phyloP scores from a whole-genome alignment of 257 asterid species.

The Cynanchum wilfordii region DNA sequence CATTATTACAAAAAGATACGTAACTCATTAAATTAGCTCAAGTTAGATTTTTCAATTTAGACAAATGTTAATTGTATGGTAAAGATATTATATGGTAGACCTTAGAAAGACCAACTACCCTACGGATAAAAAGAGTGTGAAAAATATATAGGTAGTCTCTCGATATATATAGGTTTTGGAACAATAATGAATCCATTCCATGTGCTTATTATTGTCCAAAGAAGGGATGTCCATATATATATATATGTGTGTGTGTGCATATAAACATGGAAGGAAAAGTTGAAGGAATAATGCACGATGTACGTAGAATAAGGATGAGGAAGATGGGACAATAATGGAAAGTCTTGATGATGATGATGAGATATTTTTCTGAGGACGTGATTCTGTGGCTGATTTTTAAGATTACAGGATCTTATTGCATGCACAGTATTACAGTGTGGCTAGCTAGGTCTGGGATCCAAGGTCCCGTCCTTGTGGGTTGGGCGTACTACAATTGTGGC shows the following conservation, averaged over 20 bases:
- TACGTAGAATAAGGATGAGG: neutral
- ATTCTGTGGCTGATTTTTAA: constrained; percentile 4
- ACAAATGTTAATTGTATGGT: no score
- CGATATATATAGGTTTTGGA: neutral
- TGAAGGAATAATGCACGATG: neutral
- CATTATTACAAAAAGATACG: no score
- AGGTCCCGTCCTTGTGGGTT: no score
- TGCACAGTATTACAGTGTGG: no score
- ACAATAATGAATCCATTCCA: neutral
- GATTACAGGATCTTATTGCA: no score
- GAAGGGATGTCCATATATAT: neutral
- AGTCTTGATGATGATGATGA: neutral
- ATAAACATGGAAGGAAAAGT: neutral
- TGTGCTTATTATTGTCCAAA: constrained; percentile 1
- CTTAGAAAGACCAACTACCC: no score
- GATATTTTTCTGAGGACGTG: constrained; percentile 5
- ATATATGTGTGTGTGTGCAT: no score
- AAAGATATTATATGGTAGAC: no score
- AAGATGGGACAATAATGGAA: constrained; percentile 3
- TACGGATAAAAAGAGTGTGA: neutral
- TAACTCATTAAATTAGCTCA: no score
- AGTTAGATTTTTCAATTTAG: no score
- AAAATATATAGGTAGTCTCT: neutral
- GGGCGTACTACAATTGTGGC: constrained; percentile 15
- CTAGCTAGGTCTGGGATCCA: neutral